These are phyloP conservation scores for Euphorbia schlechtendalii DNA, from an alignment of 441 rosid species.

Conservation along the genomic window DNA sequence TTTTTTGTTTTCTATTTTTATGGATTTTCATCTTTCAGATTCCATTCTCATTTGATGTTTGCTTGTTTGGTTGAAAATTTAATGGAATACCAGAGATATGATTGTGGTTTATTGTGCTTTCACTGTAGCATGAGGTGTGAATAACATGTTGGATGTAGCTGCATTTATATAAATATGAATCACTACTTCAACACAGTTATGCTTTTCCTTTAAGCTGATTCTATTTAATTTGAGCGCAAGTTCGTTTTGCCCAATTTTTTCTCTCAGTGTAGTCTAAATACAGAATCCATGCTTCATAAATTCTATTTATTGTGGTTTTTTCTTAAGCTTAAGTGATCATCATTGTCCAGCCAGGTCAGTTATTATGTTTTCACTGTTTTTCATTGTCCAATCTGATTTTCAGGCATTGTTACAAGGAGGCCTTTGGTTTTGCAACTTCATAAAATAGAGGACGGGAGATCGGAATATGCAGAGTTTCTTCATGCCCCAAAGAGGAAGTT, in stretches of 20 bases:
- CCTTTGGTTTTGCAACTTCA: slow-evolving; percentile 97
- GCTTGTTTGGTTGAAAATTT: background rate
- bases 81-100: slow-evolving; percentile 2
- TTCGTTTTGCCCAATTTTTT: background rate
- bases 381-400: background rate
- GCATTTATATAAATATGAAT: too few species aligned
- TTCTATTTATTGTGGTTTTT: background rate
- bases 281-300: background rate
- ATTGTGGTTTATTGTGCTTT: slow-evolving; percentile 17
- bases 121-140: background rate
- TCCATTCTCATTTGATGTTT: slow-evolving; percentile 6
- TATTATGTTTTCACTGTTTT: background rate
- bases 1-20: background rate
- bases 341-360: background rate
- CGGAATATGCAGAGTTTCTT: slow-evolving; percentile 94
- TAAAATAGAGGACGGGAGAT: slow-evolving; percentile 57
- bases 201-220: background rate
- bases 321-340: slow-evolving; percentile 1
- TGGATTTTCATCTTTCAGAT: background rate
- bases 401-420: slow-evolving; percentile 90
- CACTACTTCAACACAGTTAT: too few species aligned
- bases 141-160: too few species aligned
- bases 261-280: background rate
- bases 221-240: too few species aligned
- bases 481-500: slow-evolving; percentile 80